phyloP scores from a whole-genome alignment of 306 rosid genomes.

The Prunus davidiana region DNA sequence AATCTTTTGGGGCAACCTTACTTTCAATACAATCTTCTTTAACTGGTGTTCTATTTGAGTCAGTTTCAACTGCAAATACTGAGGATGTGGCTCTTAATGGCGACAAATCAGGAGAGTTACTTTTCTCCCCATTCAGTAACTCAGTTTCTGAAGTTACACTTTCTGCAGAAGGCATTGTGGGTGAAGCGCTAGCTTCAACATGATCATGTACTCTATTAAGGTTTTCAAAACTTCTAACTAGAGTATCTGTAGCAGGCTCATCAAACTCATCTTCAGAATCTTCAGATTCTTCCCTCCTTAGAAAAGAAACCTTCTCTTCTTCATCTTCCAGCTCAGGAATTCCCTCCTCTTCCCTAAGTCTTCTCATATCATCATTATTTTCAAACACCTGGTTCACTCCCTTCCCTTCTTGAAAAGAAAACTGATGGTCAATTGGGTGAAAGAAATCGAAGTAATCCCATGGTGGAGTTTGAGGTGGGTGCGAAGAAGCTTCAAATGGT shows the following conservation, averaged over 20 bases:
- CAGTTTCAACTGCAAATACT: constrained; percentile 39
- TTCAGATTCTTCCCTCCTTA: constrained; percentile 52
- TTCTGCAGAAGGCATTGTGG: constrained; percentile 35
- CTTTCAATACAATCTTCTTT: constrained; percentile 55
- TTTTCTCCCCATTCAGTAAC: constrained; percentile 45
- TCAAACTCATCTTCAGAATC: constrained; percentile 86
- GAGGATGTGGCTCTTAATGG: constrained; percentile 41
- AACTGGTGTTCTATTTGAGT: constrained; percentile 32
- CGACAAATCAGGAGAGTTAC: constrained; percentile 49
- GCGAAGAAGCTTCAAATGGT: constrained; percentile 54
- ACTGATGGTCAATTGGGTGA: constrained; percentile 65
- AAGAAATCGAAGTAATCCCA: constrained; percentile 95
- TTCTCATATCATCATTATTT: constrained; percentile 41
- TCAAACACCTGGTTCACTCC: constrained; percentile 39
- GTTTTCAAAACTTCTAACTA: constrained; percentile 74
- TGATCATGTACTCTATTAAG: constrained; percentile 53
- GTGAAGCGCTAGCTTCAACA: constrained; percentile 38
- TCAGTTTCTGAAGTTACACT: constrained; percentile 53
- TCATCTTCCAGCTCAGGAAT: constrained; percentile 72
- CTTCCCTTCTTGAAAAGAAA: constrained; percentile 68
- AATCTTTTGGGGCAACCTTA: constrained; percentile 63
- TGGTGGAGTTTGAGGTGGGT: constrained; percentile 51
- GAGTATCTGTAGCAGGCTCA: constrained; percentile 63
- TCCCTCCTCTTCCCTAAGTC: constrained; percentile 63
- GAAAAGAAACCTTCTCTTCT: constrained; percentile 55